Percentiles rank a stretch among this genome's conserved stretches.
Conservation (phyloP, 805 yeast genomes). For the Lipomyces oligophaga region DNA sequence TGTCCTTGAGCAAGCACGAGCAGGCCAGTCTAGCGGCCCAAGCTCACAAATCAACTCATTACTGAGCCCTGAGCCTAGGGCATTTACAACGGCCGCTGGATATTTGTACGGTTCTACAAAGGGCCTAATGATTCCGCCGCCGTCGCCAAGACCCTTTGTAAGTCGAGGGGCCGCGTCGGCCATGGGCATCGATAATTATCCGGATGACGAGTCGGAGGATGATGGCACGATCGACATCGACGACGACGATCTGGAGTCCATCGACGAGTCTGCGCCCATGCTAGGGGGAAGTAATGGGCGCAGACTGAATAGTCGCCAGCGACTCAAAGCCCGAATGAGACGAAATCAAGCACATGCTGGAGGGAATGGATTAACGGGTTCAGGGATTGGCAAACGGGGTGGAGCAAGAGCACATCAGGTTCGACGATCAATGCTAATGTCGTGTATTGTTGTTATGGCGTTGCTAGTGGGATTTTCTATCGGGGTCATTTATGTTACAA, state of each 20-base stretch:
- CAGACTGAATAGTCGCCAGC: not conserved
- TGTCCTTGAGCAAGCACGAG: not conserved
- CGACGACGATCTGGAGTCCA: constrained; percentile 34
- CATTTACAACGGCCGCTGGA: constrained; percentile 45
- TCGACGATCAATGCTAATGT: constrained; percentile 11
- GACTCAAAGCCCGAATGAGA: not conserved
- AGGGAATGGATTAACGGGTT: not conserved
- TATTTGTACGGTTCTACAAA: constrained; percentile 11
- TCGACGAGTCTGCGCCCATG: constrained; percentile 38
- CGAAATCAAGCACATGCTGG: not conserved
- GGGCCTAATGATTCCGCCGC: not conserved
- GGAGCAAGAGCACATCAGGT: constrained; percentile 4
- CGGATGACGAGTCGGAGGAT: constrained; percentile 41
- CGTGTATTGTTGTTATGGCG: constrained; percentile 15
- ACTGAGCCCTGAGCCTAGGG: constrained; percentile 9
- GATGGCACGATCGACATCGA: constrained; percentile 52
- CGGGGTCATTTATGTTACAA: constrained; percentile 24
- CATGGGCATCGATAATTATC: constrained; percentile 37
- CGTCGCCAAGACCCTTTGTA: constrained; percentile 33
- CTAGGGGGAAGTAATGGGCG: not conserved
- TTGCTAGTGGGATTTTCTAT: constrained; percentile 22
- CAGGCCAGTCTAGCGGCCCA: not conserved
- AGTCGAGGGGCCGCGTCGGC: constrained; percentile 55
- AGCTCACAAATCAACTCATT: not conserved
- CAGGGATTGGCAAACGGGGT: too few relatives aligned